Conservation (phyloP, 768 basidiomycete genomes). For the Cystobasidium ongulense region DNA sequence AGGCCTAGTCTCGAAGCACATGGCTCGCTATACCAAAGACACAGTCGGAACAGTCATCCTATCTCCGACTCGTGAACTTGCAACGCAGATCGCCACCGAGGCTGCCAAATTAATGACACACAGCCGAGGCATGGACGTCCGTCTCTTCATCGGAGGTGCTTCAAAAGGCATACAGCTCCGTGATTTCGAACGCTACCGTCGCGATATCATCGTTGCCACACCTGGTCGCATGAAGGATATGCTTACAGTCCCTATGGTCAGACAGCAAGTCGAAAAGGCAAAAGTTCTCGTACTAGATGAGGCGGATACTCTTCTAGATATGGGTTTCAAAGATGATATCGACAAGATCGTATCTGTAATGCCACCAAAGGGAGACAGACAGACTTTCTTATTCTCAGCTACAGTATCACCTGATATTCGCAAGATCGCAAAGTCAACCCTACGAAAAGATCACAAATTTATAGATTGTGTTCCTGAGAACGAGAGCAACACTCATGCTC, state of each 20-base stretch:
- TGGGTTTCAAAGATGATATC: slow-evolving; percentile 46
- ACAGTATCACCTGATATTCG: slow-evolving; percentile 49
- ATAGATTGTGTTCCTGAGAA: slow-evolving; percentile 56
- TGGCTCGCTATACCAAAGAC: neutral
- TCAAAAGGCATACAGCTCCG: slow-evolving; percentile 60
- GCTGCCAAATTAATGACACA: slow-evolving; percentile 59
- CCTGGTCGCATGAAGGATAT: slow-evolving; percentile 48
- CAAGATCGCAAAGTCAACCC: slow-evolving; percentile 44
- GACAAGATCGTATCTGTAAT: slow-evolving; percentile 62
- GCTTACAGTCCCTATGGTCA: slow-evolving; percentile 48
- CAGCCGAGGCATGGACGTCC: slow-evolving; percentile 56
- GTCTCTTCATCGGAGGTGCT: slow-evolving; percentile 68
- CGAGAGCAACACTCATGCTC: slow-evolving; percentile 58
- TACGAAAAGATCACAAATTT: slow-evolving; percentile 48
- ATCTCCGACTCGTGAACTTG: slow-evolving; percentile 48
- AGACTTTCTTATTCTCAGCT: slow-evolving; percentile 50
- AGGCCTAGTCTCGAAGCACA: neutral
- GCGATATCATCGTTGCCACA: slow-evolving; percentile 50
- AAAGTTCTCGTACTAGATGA: slow-evolving; percentile 72
- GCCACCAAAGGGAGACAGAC: slow-evolving; percentile 47
- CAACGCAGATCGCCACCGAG: slow-evolving; percentile 46
- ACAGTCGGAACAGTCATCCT: slow-evolving; percentile 50
- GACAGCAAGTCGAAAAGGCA: slow-evolving; percentile 49
- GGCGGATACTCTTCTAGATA: slow-evolving; percentile 47
- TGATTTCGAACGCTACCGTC: slow-evolving; percentile 57